Evolutionary conservation across 2,329 filamentous ascomycete species (phyloP), one percentile per base, ranked within the genome.

Genomic region (Cladosporium sp.): DNA sequence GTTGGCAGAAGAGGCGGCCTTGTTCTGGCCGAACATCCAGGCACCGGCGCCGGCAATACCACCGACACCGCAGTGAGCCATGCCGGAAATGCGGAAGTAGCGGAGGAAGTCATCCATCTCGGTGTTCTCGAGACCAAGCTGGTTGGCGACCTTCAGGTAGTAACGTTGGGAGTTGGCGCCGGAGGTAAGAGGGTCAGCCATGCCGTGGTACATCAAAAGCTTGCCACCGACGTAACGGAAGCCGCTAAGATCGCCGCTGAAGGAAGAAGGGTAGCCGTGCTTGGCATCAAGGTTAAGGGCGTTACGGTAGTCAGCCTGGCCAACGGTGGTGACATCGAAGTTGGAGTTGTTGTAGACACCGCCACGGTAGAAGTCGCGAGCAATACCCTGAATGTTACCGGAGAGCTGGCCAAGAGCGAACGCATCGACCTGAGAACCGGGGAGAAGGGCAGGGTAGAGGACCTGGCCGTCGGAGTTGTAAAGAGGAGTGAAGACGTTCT

Each of bases 61-160:
- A 28, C 81, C 81, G 1, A 71, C 69, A 81, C 80, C 67, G 70
- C 84, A 86, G 72, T 86, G 85, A 2, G 73, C 76, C 76, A 85
- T 83, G 6, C 84, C 85, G 65, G 72, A 81, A 72, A 82, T 82
- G 32, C 79, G 78, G 76, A 87, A 86, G 73, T 79, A 82, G 57
- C 84, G 79, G 46, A 81, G 69, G 70, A 79, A 78, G 61, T 74
- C 71, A 58, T 79, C 77, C 11, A 75, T 74, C 10, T 74, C 75
- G 23, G 74, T 76, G 65, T 81, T 77, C 49, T 77, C 68, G 32
- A 79, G 69, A 32, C 71, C 76, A 68, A 82, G 79, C 34, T 73
- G 70, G 46, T 69, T 26, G 2, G 76, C 73, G 3, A 84, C 80
- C 54, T 83, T 76, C 54, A 83, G 75, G 72, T 84, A 84, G 76